Evolutionary conservation across 352 stramenopile genomes (phyloP), one percentile per base, ranked within the genome.

Genomic region (Pythium coloratum): DNA sequence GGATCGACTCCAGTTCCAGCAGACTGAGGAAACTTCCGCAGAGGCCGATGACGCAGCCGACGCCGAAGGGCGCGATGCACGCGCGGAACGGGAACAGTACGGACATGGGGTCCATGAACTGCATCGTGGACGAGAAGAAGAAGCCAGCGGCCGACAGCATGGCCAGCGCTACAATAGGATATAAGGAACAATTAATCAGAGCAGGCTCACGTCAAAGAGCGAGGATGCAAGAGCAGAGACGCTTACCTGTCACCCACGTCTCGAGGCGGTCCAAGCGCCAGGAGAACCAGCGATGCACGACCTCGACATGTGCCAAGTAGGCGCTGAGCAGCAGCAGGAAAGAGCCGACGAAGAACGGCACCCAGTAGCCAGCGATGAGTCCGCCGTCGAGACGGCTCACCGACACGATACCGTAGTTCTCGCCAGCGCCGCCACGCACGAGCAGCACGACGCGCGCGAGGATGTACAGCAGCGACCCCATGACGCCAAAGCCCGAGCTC

Each of bases 41-140:
- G 26, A 95, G 72, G 2, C 82, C 82, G 10, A 92, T 73, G 32
- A 90, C 69, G 65, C 84, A 91, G 54, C 86, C 86, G 13, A 89
- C 72, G 2, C 76, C 81, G 46, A 93, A 95, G 6, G 84, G 82
- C 8, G 86, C 74, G 34, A 95, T 81, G 59, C 83, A 92, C 34
- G 71, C 76, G 26, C 81, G 76, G 69, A 93, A 92, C 6, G 82
- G 82, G 60, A 93, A 93, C 33, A 95, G 66, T 51, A 83, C 79
- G 42, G 84, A 77, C 73, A 93, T 89, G 28, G 86, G 86, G 53
- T 95, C 86, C 76, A 95, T 89, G 57, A 93, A 92, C 66, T 95
- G 86, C 54, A 92, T 69, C 4, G 84, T 91, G 14, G 86, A 93
- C 60, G 84, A 88, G 40, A 91, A 63, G 69, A 95, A 95, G 65